These are phyloP conservation scores for Gynochthodes officinalis DNA, from an alignment of 257 asterid species.

Conservation along the genomic window DNA sequence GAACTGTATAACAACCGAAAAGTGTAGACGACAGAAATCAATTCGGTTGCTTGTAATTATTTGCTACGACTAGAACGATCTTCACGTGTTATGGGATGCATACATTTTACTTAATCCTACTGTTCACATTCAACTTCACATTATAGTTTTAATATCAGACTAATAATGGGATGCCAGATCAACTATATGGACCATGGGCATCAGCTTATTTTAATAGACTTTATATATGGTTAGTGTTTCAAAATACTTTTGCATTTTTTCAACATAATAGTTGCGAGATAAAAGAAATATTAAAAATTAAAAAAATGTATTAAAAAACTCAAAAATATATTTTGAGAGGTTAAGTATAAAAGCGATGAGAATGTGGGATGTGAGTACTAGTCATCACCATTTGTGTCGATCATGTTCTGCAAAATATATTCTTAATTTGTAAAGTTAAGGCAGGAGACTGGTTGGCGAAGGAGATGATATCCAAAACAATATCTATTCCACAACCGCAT, in stretches of 20 bases:
- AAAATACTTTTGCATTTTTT: too few species aligned
- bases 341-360: too few species aligned
- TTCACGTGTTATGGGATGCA: background rate
- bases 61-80: background rate
- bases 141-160: background rate
- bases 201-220: too few species aligned
- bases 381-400: background rate
- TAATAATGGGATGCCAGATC: background rate
- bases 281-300: too few species aligned
- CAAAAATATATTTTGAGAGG: too few species aligned
- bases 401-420: background rate
- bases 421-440: background rate
- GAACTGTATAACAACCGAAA: background rate
- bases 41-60: background rate
- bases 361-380: background rate
- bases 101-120: too few species aligned
- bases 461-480: background rate
- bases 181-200: background rate
- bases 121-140: too few species aligned
- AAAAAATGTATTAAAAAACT: too few species aligned
- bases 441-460: background rate
- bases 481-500: background rate
- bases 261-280: too few species aligned
- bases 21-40: background rate
- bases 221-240: too few species aligned